phyloP scores from a whole-genome alignment of 1,284 basidiomycete species.

The Leucocoprinus gongylophorus region DNA sequence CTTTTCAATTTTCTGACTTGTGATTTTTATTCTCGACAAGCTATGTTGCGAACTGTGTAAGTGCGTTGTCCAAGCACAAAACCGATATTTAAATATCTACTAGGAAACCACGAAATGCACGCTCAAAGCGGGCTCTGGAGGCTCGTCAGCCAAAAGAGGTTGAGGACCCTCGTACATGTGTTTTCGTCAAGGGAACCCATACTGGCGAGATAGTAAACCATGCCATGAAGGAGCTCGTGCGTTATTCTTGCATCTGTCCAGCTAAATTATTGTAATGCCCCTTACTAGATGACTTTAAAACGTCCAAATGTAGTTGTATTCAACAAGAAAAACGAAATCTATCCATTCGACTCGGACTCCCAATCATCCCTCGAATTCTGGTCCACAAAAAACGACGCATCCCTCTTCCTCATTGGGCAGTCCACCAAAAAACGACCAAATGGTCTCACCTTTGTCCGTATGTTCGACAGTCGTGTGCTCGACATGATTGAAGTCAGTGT shows the following conservation, averaged over 20 bases:
- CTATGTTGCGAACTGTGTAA: constrained; percentile 12
- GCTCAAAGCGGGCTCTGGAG: constrained; percentile 90
- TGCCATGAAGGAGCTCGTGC: constrained; percentile 85
- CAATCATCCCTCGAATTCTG: constrained; percentile 83
- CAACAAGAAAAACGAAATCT: constrained; percentile 89
- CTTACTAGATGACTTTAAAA: constrained; percentile 78
- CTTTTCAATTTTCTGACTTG: not conserved
- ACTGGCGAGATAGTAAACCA: constrained; percentile 74
- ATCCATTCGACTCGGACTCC: constrained; percentile 81
- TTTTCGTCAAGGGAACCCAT: constrained; percentile 89
- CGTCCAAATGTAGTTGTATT: constrained; percentile 87
- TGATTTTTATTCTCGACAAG: not conserved
- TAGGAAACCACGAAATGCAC: constrained; percentile 95
- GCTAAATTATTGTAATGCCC: not conserved
- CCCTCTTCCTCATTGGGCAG: constrained; percentile 86
- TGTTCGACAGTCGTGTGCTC: constrained; percentile 82
- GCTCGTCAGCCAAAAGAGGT: constrained; percentile 85
- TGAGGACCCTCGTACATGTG: constrained; percentile 77
- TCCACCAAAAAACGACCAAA: constrained; percentile 95
- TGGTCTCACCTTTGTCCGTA: constrained; percentile 80
- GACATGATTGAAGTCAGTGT: constrained; percentile 96
- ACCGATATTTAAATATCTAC: not conserved
- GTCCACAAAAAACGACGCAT: constrained; percentile 91
- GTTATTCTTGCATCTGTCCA: constrained; percentile 21
- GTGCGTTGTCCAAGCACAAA: not conserved